Evolutionary conservation across 2,329 filamentous ascomycete genomes (phyloP).

Genomic region (Ceratocystis diversiconidia): DNA sequence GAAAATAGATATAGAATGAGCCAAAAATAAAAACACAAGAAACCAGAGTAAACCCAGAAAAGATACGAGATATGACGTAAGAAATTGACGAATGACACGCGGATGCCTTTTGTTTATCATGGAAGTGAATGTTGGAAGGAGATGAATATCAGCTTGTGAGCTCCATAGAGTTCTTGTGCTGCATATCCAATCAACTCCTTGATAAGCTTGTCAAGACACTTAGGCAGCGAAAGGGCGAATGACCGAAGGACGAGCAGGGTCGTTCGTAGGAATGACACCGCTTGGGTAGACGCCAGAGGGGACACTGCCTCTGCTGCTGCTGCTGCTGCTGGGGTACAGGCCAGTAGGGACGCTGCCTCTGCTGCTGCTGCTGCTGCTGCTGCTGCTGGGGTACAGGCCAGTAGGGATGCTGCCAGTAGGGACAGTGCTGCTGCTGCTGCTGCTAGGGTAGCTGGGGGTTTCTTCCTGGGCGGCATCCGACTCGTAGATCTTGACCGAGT

Average conservation of each 20-base stretch:
- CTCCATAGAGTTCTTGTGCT: background rate
- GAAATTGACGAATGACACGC: background rate
- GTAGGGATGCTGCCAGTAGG: too few relatives aligned
- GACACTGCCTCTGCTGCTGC: background rate
- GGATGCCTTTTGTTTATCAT: background rate
- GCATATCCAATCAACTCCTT: background rate
- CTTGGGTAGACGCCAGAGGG: too few relatives aligned
- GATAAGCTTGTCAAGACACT: background rate
- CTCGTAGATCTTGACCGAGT: constrained; percentile 48
- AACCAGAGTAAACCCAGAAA: background rate
- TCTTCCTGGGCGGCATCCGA: too few relatives aligned
- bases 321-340: too few relatives aligned
- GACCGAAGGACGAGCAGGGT: background rate
- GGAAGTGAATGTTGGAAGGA: background rate
- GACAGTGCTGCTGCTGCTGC: too few relatives aligned
- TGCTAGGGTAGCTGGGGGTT: too few relatives aligned
- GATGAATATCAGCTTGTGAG: background rate
- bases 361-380: too few relatives aligned
- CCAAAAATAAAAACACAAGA: background rate
- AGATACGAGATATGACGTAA: background rate
- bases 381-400: too few relatives aligned
- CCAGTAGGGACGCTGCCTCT: too few relatives aligned
- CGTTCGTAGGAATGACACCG: too few relatives aligned
- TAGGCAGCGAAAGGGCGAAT: constrained; percentile 11
- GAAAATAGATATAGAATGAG: background rate